These are phyloP conservation scores for Trichoderma pleuroti DNA, from an alignment of 2,329 filamentous ascomycete genomes.

Conservation along the genomic window DNA sequence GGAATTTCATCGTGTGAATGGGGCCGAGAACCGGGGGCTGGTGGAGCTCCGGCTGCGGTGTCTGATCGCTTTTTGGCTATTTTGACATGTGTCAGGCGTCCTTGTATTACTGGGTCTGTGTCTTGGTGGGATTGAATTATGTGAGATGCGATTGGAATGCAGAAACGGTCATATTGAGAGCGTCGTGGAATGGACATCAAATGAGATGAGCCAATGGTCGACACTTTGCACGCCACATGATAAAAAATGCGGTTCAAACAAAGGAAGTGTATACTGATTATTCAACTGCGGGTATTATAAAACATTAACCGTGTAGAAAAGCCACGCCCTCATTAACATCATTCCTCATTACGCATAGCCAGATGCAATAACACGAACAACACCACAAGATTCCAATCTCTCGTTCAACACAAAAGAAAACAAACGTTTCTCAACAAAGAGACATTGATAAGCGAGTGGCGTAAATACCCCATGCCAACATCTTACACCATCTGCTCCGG, in stretches of 20 bases:
- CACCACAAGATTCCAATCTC: background rate
- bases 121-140: background rate
- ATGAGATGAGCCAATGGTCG: background rate
- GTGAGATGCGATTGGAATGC: background rate
- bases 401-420: background rate
- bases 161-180: background rate
- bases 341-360: background rate
- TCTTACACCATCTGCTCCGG: slow-evolving; percentile 22
- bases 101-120: background rate
- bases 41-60: background rate
- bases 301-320: background rate
- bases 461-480: background rate
- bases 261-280: background rate
- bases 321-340: background rate
- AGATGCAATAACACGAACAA: background rate
- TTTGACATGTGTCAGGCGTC: background rate
- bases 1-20: background rate
- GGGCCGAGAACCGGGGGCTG: background rate
- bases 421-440: background rate
- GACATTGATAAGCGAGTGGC: background rate
- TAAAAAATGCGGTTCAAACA: background rate
- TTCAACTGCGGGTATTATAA: background rate
- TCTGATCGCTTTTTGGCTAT: background rate
- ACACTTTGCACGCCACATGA: background rate
- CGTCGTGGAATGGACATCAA: background rate